Evolutionary conservation across 176 grass and related monocot genomes (phyloP).

Genomic region (Triticum timopheevii): DNA sequence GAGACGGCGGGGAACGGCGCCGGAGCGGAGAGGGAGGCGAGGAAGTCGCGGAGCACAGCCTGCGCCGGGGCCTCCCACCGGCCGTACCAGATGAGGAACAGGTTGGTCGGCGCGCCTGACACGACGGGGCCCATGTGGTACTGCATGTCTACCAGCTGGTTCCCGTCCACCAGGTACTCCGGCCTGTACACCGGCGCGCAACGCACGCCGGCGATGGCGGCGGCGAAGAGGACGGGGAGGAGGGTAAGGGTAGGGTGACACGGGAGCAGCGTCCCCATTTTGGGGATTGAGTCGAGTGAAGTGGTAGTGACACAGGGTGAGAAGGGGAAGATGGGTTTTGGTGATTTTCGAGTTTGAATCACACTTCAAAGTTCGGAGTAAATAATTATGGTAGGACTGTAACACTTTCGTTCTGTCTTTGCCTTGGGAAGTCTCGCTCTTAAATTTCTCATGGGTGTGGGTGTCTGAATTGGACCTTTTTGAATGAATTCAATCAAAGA

Average conservation of each 20-base stretch:
- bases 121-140: constrained; percentile 97
- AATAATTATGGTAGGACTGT: no score
- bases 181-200: constrained; percentile 40
- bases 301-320: not conserved
- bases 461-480: no score
- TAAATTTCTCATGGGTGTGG: no score
- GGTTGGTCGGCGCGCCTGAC: constrained; percentile 49
- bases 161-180: constrained; percentile 50
- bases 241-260: not conserved
- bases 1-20: constrained; percentile 56
- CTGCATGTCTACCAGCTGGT: constrained; percentile 61
- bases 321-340: not conserved
- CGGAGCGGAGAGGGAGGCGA: constrained; percentile 57
- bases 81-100: constrained; percentile 95
- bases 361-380: not conserved
- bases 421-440: no score
- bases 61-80: constrained; percentile 57
- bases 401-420: no score
- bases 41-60: constrained; percentile 76
- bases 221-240: not conserved
- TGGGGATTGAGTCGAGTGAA: constrained; percentile 6
- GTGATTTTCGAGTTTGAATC: constrained; percentile 18
- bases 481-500: no score
- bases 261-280: constrained; percentile 41
- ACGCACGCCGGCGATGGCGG: constrained; percentile 9